Evolutionary conservation across 306 rosid species (phyloP).

Genomic region (Betula pendula): DNA sequence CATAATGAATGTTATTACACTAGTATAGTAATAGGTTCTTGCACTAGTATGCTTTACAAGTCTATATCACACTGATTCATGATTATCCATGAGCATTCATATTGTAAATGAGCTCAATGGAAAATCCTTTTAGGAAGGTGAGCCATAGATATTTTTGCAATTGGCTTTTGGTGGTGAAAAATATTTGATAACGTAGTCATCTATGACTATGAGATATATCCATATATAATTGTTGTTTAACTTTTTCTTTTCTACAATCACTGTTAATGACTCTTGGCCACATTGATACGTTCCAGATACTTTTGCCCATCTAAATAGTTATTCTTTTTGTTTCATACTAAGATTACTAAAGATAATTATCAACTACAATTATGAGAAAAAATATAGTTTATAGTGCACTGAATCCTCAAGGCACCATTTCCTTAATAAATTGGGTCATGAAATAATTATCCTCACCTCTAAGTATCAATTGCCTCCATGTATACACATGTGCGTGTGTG

Average conservation of each 20-base stretch:
- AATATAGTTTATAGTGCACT: not conserved
- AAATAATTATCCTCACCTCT: not conserved
- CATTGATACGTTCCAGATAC: not conserved
- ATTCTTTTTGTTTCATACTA: not conserved
- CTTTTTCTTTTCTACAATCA: not conserved
- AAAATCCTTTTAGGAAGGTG: not conserved
- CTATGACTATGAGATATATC: not conserved
- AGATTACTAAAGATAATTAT: not conserved
- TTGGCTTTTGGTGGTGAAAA: not conserved
- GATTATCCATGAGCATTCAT: not conserved
- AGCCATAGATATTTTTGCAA: not conserved
- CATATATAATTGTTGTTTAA: not conserved
- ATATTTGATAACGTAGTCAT: not conserved
- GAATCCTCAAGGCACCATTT: not conserved
- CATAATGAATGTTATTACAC: not conserved
- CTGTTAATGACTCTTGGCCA: not conserved
- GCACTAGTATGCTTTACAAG: not conserved
- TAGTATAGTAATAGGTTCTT: not conserved
- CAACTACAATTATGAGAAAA: not conserved
- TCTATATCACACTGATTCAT: not conserved
- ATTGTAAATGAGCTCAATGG: not conserved
- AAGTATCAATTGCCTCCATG: not conserved
- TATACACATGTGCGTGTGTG: not conserved
- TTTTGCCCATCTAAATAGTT: not conserved
- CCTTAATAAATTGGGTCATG: not conserved